A percentile compares a stretch with the other conserved stretches of the same genome.
Evolutionary conservation across 1,284 basidiomycete genomes (phyloP).

Genomic region (Microbotryum violaceum): DNA sequence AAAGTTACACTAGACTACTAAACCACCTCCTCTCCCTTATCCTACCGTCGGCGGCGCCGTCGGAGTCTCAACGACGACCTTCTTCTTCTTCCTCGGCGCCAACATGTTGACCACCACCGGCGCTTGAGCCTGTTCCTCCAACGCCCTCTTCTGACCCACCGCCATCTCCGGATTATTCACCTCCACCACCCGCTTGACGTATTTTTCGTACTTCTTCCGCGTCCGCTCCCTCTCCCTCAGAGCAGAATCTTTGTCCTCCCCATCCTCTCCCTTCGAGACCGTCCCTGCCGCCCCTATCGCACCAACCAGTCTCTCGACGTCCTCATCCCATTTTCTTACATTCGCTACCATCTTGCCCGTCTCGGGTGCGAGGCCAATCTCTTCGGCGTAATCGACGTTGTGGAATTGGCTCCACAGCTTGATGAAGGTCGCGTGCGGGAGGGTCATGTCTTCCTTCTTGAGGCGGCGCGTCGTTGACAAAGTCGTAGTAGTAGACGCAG

Average conservation of each 20-base stretch:
- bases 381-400: constrained; percentile 31
- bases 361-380: background rate
- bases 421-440: constrained; percentile 29
- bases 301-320: constrained; percentile 3
- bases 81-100: constrained; percentile 34
- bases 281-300: background rate
- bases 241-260: constrained; percentile 1
- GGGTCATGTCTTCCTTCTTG: constrained; percentile 2
- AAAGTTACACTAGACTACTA: too few relatives aligned
- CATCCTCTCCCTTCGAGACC: background rate
- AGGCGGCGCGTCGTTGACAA: background rate
- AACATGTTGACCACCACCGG: constrained; percentile 27
- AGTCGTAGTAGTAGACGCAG: background rate
- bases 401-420: constrained; percentile 35
- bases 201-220: background rate
- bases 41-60: too few relatives aligned
- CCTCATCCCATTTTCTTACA: constrained; percentile 12
- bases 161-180: constrained; percentile 15
- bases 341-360: background rate
- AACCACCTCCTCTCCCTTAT: too few relatives aligned
- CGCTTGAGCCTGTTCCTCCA: constrained; percentile 3
- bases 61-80: background rate
- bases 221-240: background rate
- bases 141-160: background rate
- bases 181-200: constrained; percentile 1